Conservation (phyloP, 2,329 filamentous ascomycete species). For the Apiospora marii region DNA sequence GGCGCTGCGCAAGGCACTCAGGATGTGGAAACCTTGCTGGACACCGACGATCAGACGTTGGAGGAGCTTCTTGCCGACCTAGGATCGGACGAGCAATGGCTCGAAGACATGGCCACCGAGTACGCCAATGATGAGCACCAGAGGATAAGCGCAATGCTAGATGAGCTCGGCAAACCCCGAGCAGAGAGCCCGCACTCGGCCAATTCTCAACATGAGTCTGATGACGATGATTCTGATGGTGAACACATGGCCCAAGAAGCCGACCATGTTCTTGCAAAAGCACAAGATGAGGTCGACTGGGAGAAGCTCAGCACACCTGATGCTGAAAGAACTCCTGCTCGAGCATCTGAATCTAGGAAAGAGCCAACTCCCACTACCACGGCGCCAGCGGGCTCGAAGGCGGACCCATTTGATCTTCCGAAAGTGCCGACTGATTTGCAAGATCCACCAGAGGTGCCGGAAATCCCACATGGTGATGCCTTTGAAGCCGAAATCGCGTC, state of each 20-base stretch:
- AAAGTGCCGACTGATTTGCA: slow-evolving; percentile 54
- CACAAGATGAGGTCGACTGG: slow-evolving; percentile 55
- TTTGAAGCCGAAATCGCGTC: slow-evolving; percentile 57
- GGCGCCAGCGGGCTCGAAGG: slow-evolving; percentile 26
- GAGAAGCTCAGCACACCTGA: slow-evolving; percentile 34
- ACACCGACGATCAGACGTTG: slow-evolving; percentile 60
- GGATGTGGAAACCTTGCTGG: slow-evolving; percentile 49
- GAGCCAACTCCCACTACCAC: neutral
- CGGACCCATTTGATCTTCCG: slow-evolving; percentile 50
- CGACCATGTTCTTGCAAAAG: slow-evolving; percentile 53
- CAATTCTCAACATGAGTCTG: slow-evolving; percentile 10
- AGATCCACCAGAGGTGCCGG: slow-evolving; percentile 41
- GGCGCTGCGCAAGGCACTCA: slow-evolving; percentile 29
- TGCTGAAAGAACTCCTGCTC: neutral
- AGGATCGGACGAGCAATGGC: slow-evolving; percentile 42
- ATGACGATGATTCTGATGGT: slow-evolving; percentile 55
- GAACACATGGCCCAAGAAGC: slow-evolving; percentile 56
- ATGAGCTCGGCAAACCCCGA: slow-evolving; percentile 39
- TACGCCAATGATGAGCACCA: slow-evolving; percentile 40
- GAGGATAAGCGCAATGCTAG: slow-evolving; percentile 43
- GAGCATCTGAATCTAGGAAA: neutral
- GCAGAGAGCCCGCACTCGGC: neutral
- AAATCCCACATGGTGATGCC: slow-evolving; percentile 39
- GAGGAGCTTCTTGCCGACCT: slow-evolving; percentile 59
- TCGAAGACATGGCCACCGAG: slow-evolving; percentile 43